These are phyloP conservation scores for Botrytis deweyae DNA, from an alignment of 2,329 filamentous ascomycete species.

Conservation along the genomic window DNA sequence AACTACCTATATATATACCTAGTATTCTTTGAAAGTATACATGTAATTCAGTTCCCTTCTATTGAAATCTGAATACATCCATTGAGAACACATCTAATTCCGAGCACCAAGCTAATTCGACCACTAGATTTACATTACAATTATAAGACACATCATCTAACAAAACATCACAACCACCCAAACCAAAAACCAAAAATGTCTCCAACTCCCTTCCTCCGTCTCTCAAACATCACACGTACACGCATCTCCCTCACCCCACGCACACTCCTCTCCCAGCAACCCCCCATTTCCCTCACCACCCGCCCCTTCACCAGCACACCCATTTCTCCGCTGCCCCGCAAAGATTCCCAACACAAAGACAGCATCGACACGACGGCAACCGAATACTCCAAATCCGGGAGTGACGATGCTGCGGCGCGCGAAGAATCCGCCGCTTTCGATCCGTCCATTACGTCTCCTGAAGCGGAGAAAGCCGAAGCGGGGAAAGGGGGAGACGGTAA, in stretches of 20 bases:
- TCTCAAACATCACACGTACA: background rate
- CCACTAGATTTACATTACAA: background rate
- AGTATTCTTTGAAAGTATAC: background rate
- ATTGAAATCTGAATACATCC: background rate
- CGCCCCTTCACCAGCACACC: background rate
- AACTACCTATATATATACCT: background rate
- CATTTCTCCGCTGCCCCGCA: constrained; percentile 33
- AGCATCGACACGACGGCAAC: constrained; percentile 62
- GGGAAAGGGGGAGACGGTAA: constrained; percentile 39
- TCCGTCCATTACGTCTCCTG: constrained; percentile 40
- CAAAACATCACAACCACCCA: too few relatives aligned
- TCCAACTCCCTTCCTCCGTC: background rate
- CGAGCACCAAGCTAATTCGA: background rate
- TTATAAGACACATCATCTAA: background rate
- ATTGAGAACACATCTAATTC: background rate
- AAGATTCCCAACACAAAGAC: constrained; percentile 57
- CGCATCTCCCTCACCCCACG: too few relatives aligned
- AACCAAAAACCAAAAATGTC: background rate
- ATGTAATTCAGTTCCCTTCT: background rate
- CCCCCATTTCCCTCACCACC: too few relatives aligned
- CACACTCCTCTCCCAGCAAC: background rate
- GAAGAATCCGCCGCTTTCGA: constrained; percentile 66
- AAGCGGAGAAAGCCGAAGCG: constrained; percentile 52
- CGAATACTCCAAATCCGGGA: constrained; percentile 68
- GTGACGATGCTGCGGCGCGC: constrained; percentile 56